Evolutionary conservation across 2,329 filamentous ascomycete genomes (phyloP).

Genomic region (Ophiostoma fasciatum): DNA sequence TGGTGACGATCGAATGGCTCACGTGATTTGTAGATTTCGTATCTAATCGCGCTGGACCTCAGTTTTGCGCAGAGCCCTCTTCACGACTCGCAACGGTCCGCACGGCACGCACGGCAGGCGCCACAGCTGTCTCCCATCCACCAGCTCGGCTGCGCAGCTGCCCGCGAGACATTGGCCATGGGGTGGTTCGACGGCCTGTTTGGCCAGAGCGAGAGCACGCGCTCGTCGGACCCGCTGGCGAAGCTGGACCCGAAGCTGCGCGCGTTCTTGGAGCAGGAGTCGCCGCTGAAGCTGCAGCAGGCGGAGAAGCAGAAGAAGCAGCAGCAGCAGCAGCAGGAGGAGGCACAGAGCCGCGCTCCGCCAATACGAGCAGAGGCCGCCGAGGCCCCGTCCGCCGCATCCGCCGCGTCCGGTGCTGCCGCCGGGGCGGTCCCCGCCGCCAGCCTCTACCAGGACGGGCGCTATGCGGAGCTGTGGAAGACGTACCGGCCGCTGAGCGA

Average conservation of each 20-base stretch:
- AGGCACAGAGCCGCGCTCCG: constrained; percentile 10
- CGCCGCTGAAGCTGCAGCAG: constrained; percentile 43
- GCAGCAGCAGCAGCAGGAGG: constrained; percentile 7
- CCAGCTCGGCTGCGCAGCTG: too few species aligned
- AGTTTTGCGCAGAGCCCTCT: too few species aligned
- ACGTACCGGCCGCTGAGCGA: constrained; percentile 62
- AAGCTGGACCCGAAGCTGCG: constrained; percentile 72
- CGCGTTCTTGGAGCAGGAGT: constrained; percentile 73
- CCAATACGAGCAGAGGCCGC: constrained; percentile 4
- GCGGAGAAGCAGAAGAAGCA: constrained; percentile 10
- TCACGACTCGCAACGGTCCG: too few species aligned
- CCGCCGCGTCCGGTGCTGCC: too few species aligned
- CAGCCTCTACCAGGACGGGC: constrained; percentile 44
- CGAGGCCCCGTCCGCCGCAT: too few species aligned
- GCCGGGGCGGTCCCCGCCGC: constrained; percentile 26
- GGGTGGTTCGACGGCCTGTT: constrained; percentile 43
- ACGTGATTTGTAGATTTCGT: too few species aligned
- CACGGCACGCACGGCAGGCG: too few species aligned
- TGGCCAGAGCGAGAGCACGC: constrained; percentile 14
- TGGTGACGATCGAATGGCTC: too few species aligned
- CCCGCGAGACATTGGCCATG: too few species aligned
- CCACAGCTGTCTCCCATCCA: too few species aligned
- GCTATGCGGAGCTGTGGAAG: constrained; percentile 80
- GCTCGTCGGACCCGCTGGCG: constrained; percentile 47
- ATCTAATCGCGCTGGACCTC: too few species aligned